Evolutionary conservation across 1,139 yeast species (phyloP).

Genomic region (Yamadazyma trypodendri): DNA sequence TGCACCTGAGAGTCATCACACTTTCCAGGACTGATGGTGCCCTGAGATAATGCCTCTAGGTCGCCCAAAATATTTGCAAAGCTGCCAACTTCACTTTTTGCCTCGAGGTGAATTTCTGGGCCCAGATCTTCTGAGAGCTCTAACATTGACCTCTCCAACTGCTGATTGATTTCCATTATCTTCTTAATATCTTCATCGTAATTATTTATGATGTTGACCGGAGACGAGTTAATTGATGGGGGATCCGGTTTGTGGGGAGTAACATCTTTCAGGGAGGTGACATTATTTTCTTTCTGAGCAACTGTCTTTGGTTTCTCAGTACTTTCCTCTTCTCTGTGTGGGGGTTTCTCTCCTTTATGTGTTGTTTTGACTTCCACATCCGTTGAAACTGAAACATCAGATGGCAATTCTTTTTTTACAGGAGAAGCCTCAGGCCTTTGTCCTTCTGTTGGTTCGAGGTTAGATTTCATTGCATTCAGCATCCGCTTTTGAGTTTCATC

Average conservation of each 20-base stretch:
- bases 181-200: conserved; percentile 11
- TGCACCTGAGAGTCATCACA: background rate
- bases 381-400: conserved; percentile 23
- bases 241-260: background rate
- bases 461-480: background rate
- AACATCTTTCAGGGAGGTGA: too few relatives aligned
- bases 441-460: background rate
- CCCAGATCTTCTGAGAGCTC: conserved; percentile 9
- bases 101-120: conserved; percentile 6
- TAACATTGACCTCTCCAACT: conserved; percentile 14
- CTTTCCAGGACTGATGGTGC: conserved; percentile 9
- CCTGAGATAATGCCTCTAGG: conserved; percentile 10
- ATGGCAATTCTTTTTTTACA: conserved; percentile 17
- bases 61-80: conserved; percentile 1
- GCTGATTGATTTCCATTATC: conserved; percentile 15
- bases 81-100: conserved; percentile 3
- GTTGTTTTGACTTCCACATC: conserved; percentile 11
- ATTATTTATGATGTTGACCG: background rate
- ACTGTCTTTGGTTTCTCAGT: too few relatives aligned
- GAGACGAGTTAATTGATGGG: conserved; percentile 5
- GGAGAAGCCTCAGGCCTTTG: conserved; percentile 11
- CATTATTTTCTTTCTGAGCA: too few relatives aligned
- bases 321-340: too few relatives aligned
- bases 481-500: background rate
- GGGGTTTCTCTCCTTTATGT: too few relatives aligned